These are phyloP conservation scores for Dillenia suffruticosa DNA, from an alignment of 164 flowering plant genomes.

Conservation along the genomic window DNA sequence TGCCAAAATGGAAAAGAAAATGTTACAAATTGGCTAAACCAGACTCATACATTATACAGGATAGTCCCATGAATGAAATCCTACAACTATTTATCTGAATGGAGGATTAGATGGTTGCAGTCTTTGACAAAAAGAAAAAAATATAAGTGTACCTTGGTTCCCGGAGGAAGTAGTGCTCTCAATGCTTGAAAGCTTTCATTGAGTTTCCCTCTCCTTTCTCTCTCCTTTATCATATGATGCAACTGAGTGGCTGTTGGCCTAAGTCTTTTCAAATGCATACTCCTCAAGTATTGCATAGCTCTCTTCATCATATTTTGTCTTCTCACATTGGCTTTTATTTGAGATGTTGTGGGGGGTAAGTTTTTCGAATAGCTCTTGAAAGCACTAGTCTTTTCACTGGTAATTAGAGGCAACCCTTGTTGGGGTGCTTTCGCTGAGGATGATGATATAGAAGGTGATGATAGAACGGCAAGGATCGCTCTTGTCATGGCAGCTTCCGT, in stretches of 20 bases:
- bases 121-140: too few relatives aligned
- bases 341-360: constrained; percentile 3
- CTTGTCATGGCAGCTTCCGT: constrained; percentile 50
- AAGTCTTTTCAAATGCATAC: constrained; percentile 21
- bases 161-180: constrained; percentile 74
- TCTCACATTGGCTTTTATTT: constrained; percentile 3
- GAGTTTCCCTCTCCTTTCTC: constrained; percentile 74
- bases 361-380: constrained; percentile 35
- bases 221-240: constrained; percentile 82
- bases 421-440: constrained; percentile 17
- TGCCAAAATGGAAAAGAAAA: not conserved
- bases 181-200: constrained; percentile 73
- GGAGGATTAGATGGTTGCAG: not conserved
- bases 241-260: constrained; percentile 47
- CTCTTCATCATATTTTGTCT: constrained; percentile 40
- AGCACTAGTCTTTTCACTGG: constrained; percentile 27
- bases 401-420: constrained; percentile 1
- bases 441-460: constrained; percentile 42
- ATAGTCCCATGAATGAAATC: too few relatives aligned
- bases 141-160: constrained; percentile 59
- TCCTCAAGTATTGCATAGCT: constrained; percentile 34
- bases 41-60: too few relatives aligned
- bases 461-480: constrained; percentile 61
- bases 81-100: too few relatives aligned
- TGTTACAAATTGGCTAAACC: not conserved